Conservation (phyloP, 2,329 filamentous ascomycete species). For the Dactylonectria estremocensis region DNA sequence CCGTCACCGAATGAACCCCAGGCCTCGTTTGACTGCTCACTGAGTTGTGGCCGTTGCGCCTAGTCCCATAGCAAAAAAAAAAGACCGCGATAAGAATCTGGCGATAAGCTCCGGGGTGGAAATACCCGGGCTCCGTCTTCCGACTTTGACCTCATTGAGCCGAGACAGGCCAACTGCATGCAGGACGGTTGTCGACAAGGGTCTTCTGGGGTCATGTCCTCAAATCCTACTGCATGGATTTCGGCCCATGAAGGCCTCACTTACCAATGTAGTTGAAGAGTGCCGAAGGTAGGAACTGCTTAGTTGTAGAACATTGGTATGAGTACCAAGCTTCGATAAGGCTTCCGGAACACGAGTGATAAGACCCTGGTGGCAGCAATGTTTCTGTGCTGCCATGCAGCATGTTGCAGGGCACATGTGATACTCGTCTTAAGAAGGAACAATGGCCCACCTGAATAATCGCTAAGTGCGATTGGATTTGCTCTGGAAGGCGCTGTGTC, state of each 20-base stretch:
- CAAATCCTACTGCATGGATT: background rate
- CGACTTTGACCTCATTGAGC: background rate
- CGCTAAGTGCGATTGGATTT: background rate
- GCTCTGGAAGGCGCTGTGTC: background rate
- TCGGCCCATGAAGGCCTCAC: background rate
- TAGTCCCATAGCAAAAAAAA: slow-evolving; percentile 41
- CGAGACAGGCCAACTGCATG: slow-evolving; percentile 10
- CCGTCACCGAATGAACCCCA: slow-evolving; percentile 22
- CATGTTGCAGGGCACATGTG: slow-evolving; percentile 23
- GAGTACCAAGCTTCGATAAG: slow-evolving; percentile 13
- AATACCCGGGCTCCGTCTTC: slow-evolving; percentile 41
- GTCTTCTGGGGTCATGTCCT: background rate
- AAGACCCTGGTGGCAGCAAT: slow-evolving; percentile 19
- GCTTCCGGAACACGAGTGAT: slow-evolving; percentile 27
- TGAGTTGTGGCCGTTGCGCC: slow-evolving; percentile 29
- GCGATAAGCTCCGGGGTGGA: slow-evolving; percentile 48
- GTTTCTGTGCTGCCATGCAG: slow-evolving; percentile 15
- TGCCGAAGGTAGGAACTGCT: background rate
- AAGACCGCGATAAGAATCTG: slow-evolving; percentile 38
- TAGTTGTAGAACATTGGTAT: background rate
- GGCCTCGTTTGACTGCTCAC: slow-evolving; percentile 32
- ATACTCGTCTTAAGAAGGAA: slow-evolving; percentile 2
- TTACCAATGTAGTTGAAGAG: background rate
- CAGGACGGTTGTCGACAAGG: slow-evolving; percentile 4
- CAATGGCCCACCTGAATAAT: background rate